Conservation (phyloP, 306 rosid genomes). For the Cyclanthera cordifolia region DNA sequence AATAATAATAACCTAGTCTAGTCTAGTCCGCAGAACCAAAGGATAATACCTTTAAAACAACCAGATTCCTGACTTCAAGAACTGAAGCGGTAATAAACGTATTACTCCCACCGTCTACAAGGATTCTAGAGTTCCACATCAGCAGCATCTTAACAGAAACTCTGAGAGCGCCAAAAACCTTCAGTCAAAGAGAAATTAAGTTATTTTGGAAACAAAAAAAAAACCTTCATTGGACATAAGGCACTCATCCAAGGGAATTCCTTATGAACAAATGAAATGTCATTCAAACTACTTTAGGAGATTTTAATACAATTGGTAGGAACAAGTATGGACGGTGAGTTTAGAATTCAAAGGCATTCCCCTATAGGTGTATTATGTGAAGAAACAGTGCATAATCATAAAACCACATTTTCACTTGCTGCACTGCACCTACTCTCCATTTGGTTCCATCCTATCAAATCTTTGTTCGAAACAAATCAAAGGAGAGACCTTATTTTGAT, state of each 20-base stretch:
- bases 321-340: neutral
- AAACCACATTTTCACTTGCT: neutral
- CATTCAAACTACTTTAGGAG: neutral
- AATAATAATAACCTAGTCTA: neutral
- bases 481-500: neutral
- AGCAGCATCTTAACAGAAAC: slow-evolving; percentile 90
- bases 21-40: slow-evolving; percentile 14
- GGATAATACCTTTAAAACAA: slow-evolving; percentile 68
- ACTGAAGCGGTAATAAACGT: slow-evolving; percentile 73
- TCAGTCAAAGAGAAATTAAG: slow-evolving; percentile 23
- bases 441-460: no score
- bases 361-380: neutral
- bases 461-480: no score
- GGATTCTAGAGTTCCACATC: slow-evolving; percentile 82
- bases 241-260: neutral
- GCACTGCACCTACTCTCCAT: neutral
- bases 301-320: neutral
- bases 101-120: slow-evolving; percentile 76
- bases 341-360: neutral
- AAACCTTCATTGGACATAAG: neutral
- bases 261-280: neutral
- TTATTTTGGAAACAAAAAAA: neutral
- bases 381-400: neutral
- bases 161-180: slow-evolving; percentile 98
- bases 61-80: slow-evolving; percentile 91